Conservation (phyloP, 805 yeast genomes). For the Debaryomyces castellii region DNA sequence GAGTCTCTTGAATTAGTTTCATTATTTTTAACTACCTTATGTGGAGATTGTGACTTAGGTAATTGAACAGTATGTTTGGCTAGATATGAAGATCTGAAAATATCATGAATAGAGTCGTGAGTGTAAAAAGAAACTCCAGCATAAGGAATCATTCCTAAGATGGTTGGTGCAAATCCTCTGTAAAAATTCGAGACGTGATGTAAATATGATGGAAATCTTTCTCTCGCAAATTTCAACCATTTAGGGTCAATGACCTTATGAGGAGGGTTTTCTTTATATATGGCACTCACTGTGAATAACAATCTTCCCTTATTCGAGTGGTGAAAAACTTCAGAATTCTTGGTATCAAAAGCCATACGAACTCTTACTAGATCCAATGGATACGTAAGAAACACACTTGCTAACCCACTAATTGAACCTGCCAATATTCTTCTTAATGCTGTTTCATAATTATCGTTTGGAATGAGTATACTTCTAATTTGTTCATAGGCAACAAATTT, state of each 20-base stretch:
- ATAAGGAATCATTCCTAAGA: constrained; percentile 94
- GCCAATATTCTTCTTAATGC: constrained; percentile 77
- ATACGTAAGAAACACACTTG: constrained; percentile 84
- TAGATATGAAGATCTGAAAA: constrained; percentile 63
- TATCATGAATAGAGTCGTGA: constrained; percentile 87
- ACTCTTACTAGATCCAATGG: constrained; percentile 91
- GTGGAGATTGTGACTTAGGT: neutral
- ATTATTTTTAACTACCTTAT: constrained; percentile 19
- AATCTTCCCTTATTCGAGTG: constrained; percentile 30
- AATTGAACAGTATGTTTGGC: constrained; percentile 49
- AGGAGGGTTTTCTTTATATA: constrained; percentile 39
- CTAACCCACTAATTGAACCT: constrained; percentile 87
- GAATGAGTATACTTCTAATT: constrained; percentile 75
- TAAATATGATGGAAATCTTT: constrained; percentile 28
- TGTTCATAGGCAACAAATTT: constrained; percentile 97
- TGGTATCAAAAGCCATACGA: constrained; percentile 85
- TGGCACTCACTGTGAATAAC: constrained; percentile 28
- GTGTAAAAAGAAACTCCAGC: constrained; percentile 97
- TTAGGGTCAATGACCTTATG: constrained; percentile 30
- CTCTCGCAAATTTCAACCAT: constrained; percentile 36
- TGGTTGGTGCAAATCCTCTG: constrained; percentile 92
- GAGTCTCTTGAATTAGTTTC: constrained; percentile 36
- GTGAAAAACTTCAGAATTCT: constrained; percentile 23
- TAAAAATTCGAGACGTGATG: constrained; percentile 68
- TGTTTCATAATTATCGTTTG: constrained; percentile 72